phyloP scores from a whole-genome alignment of 768 basidiomycete species.

The Cyclocybe cylindracea region DNA sequence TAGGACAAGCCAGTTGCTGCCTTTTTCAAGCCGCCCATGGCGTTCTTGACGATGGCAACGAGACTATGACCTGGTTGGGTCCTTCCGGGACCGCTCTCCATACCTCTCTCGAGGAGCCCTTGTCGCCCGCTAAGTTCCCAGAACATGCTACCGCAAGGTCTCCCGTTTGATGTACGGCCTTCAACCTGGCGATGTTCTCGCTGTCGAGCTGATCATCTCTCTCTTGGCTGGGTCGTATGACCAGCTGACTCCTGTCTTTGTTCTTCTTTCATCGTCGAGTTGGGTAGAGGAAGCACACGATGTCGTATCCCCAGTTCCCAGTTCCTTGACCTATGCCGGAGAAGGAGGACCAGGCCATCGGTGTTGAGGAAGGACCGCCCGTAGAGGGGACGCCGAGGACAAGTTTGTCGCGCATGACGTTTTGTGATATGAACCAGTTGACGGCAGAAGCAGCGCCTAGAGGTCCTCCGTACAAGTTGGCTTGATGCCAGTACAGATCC shows the following conservation, averaged over 20 bases:
- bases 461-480: constrained; percentile 73
- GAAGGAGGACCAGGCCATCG: constrained; percentile 70
- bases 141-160: constrained; percentile 88
- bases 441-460: constrained; percentile 68
- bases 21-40: constrained; percentile 74
- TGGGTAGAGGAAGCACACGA: constrained; percentile 80
- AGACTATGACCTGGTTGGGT: constrained; percentile 71
- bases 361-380: constrained; percentile 91
- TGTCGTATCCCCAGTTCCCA: constrained; percentile 97
- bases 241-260: constrained; percentile 75
- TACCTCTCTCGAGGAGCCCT: constrained; percentile 61
- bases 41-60: constrained; percentile 71
- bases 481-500: constrained; percentile 82
- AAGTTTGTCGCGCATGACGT: constrained; percentile 78
- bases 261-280: constrained; percentile 67
- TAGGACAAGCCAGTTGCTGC: constrained; percentile 85
- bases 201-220: constrained; percentile 86
- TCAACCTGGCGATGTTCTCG: constrained; percentile 66
- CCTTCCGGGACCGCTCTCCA: constrained; percentile 77
- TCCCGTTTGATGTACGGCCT: constrained; percentile 80
- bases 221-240: constrained; percentile 70
- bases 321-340: constrained; percentile 82
- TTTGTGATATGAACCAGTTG: constrained; percentile 66
- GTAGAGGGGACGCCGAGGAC: constrained; percentile 93
- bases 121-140: constrained; percentile 94